Evolutionary conservation across 2,329 filamentous ascomycete genomes (phyloP).

Genomic region (Colletotrichum falcatum): DNA sequence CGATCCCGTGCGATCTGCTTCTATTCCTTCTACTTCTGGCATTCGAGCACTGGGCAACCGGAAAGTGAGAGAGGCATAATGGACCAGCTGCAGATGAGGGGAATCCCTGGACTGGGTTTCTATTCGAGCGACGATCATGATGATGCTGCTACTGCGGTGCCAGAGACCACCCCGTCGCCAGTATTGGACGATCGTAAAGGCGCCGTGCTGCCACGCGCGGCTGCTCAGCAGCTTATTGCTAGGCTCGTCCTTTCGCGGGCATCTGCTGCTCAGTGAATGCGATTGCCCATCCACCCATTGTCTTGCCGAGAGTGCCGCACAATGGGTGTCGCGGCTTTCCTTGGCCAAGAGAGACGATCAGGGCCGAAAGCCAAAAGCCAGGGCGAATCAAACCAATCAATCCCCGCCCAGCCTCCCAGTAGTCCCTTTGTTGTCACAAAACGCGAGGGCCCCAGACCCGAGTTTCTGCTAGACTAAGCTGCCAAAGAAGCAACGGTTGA

Average conservation of each 20-base stretch:
- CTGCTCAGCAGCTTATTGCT: no score
- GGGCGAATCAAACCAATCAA: no score
- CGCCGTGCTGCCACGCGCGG: slow-evolving; percentile 22
- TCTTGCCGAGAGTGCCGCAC: neutral
- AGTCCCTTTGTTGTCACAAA: slow-evolving; percentile 24
- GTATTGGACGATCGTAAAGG: slow-evolving; percentile 10
- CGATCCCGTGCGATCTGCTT: slow-evolving; percentile 39
- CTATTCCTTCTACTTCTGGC: slow-evolving; percentile 29
- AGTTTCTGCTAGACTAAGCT: slow-evolving; percentile 25
- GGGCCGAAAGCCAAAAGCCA: neutral
- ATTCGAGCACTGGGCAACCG: slow-evolving; percentile 23
- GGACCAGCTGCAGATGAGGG: slow-evolving; percentile 33
- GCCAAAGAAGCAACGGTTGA: slow-evolving; percentile 3
- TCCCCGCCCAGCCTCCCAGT: neutral
- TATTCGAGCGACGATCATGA: slow-evolving; percentile 33
- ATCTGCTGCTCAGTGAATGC: slow-evolving; percentile 1
- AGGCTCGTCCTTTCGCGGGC: slow-evolving; percentile 22
- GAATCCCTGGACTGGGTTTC: slow-evolving; percentile 35
- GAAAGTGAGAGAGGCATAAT: slow-evolving; percentile 13
- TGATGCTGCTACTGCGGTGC: slow-evolving; percentile 24
- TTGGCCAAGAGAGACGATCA: neutral
- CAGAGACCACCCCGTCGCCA: slow-evolving; percentile 28
- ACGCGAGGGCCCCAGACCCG: slow-evolving; percentile 22
- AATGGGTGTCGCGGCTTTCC: neutral
- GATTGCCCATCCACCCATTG: neutral